phyloP scores from a whole-genome alignment of 345 rosid genomes.

The Aurinia saxatilis region DNA sequence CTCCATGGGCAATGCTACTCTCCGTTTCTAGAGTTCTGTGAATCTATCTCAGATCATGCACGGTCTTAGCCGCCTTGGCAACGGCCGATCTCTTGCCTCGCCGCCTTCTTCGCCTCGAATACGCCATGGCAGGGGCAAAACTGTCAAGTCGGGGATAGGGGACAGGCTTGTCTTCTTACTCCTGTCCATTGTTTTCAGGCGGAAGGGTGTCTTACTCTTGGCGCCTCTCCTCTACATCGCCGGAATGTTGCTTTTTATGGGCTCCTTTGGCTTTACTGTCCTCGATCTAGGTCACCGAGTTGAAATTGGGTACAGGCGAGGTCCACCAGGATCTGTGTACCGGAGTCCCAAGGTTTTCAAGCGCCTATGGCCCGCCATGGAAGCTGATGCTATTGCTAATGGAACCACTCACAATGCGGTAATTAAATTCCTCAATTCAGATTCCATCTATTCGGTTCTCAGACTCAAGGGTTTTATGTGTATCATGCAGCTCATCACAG shows the following conservation, averaged over 20 bases:
- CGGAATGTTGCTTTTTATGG: conserved; percentile 87
- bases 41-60: conserved; percentile 32
- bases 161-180: conserved; percentile 50
- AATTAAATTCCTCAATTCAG: too few relatives aligned
- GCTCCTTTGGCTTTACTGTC: conserved; percentile 70
- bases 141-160: conserved; percentile 23
- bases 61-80: conserved; percentile 85
- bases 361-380: conserved; percentile 83
- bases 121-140: conserved; percentile 52
- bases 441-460: too few relatives aligned
- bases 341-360: conserved; percentile 82
- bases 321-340: conserved; percentile 70
- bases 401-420: conserved; percentile 54
- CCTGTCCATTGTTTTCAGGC: conserved; percentile 56
- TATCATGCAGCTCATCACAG: conserved; percentile 52
- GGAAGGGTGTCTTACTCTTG: conserved; percentile 67
- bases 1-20: not conserved
- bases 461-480: not conserved
- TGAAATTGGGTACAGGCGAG: conserved; percentile 42
- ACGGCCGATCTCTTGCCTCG: conserved; percentile 50
- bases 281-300: conserved; percentile 53
- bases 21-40: conserved; percentile 20
- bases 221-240: conserved; percentile 83
- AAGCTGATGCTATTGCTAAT: conserved; percentile 53
- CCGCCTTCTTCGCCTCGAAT: conserved; percentile 84